phyloP scores from a whole-genome alignment of 148 eudicot species.

The Euryodendron excelsum region DNA sequence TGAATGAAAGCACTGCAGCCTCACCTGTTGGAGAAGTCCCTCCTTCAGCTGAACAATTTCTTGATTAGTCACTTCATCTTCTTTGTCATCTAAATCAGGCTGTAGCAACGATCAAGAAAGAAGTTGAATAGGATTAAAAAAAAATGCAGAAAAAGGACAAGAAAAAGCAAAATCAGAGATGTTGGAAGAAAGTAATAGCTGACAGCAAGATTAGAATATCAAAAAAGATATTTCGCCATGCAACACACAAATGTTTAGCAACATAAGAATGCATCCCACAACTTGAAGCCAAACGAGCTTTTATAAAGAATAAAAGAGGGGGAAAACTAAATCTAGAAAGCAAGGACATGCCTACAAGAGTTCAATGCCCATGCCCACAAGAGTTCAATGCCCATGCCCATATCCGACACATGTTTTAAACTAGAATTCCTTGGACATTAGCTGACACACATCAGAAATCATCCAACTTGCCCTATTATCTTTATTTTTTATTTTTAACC shows the following conservation, averaged over 20 bases:
- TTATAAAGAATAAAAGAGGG: not conserved
- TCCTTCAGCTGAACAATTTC: slow-evolving; percentile 59
- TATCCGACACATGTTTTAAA: too few relatives aligned
- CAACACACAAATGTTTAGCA: too few relatives aligned
- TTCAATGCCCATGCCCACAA: not conserved
- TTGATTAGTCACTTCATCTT: slow-evolving; percentile 52
- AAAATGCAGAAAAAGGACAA: slow-evolving; percentile 7
- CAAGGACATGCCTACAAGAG: not conserved
- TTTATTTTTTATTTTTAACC: too few relatives aligned
- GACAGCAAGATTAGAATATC: not conserved
- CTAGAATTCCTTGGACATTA: too few relatives aligned
- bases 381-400: too few relatives aligned
- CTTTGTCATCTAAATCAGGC: slow-evolving; percentile 88
- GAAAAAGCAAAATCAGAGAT: slow-evolving; percentile 5
- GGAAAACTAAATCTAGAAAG: not conserved
- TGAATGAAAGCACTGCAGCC: not conserved
- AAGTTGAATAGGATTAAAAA: too few relatives aligned
- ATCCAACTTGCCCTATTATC: too few relatives aligned
- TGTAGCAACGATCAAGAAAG: slow-evolving; percentile 24
- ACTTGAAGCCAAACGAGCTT: not conserved
- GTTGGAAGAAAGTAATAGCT: not conserved
- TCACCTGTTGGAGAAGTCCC: slow-evolving; percentile 63
- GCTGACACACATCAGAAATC: too few relatives aligned
- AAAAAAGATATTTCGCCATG: not conserved
- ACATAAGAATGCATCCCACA: not conserved